phyloP scores from a whole-genome alignment of 306 rosid species.

The Carpinus fangiana region DNA sequence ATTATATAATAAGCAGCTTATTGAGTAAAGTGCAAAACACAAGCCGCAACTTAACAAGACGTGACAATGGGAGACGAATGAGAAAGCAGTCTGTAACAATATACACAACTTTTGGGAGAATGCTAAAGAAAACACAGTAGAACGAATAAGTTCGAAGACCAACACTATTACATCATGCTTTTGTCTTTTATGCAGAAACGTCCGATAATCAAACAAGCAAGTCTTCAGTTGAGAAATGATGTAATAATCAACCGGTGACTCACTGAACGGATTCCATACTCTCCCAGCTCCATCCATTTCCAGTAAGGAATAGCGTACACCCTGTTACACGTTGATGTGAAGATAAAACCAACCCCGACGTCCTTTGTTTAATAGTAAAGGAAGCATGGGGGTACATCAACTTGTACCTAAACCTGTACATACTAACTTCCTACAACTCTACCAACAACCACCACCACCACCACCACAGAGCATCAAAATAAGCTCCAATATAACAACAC shows the following conservation, averaged over 20 bases:
- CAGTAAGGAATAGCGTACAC: constrained; percentile 24
- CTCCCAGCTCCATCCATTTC: constrained; percentile 21
- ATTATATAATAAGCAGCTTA: neutral
- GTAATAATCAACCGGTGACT: constrained; percentile 14
- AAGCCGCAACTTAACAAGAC: neutral
- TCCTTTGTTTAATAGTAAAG: constrained; percentile 38
- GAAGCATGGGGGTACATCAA: constrained; percentile 44
- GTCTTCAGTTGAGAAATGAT: neutral
- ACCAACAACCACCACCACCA: constrained; percentile 39
- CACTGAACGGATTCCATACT: constrained; percentile 9
- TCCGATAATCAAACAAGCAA: neutral
- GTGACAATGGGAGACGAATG: neutral
- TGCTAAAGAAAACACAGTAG: neutral
- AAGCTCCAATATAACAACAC: constrained; percentile 49
- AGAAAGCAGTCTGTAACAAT: neutral
- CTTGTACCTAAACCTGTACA: constrained; percentile 57
- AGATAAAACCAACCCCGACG: constrained; percentile 35
- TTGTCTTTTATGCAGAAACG: neutral
- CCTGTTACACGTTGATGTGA: constrained; percentile 32
- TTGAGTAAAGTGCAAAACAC: neutral
- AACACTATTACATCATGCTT: neutral
- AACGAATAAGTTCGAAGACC: neutral
- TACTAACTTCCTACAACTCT: constrained; percentile 28
- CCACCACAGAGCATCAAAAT: constrained; percentile 61
- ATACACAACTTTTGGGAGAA: neutral